Evolutionary conservation across 2,329 filamentous ascomycete species (phyloP).

Genomic region (Didymella segeticola): DNA sequence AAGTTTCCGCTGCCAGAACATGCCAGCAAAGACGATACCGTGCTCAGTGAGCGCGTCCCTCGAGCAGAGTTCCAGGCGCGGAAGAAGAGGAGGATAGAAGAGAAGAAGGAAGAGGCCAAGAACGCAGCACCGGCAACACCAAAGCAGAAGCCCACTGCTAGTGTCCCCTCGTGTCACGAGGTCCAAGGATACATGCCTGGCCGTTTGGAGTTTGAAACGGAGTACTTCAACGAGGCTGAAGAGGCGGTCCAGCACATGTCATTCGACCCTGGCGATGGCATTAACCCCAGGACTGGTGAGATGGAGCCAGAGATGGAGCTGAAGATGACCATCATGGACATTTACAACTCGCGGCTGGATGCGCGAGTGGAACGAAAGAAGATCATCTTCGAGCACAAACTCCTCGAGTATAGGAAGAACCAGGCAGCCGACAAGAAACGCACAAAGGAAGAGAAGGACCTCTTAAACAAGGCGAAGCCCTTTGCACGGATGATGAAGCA

Average conservation of each 20-base stretch:
- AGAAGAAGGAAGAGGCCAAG: constrained; percentile 85
- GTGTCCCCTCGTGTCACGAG: constrained; percentile 94
- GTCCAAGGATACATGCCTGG: constrained; percentile 99
- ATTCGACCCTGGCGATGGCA: constrained; percentile 93
- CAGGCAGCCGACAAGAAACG: constrained; percentile 89
- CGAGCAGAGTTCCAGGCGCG: constrained; percentile 91
- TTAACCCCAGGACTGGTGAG: constrained; percentile 83
- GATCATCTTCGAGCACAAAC: constrained; percentile 92
- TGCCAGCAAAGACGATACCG: constrained; percentile 81
- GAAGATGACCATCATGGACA: constrained; percentile 97
- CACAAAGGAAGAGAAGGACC: constrained; percentile 91
- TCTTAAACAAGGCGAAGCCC: constrained; percentile 92
- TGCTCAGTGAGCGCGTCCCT: constrained; percentile 78
- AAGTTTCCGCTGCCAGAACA: constrained; percentile 86
- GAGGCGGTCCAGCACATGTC: constrained; percentile 98
- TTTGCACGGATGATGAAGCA: constrained; percentile 97
- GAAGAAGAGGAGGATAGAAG: constrained; percentile 93
- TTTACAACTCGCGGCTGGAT: constrained; percentile 92
- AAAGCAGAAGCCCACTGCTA: constrained; percentile 95
- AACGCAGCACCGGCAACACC: constrained; percentile 82
- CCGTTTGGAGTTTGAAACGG: constrained; percentile 94
- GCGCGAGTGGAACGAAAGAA: constrained; percentile 93
- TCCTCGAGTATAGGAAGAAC: constrained; percentile 94
- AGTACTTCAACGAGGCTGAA: constrained; percentile 97
- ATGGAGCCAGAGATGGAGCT: constrained; percentile 95